Conservation (phyloP, 768 basidiomycete species). For the Suillus subalutaceus region DNA sequence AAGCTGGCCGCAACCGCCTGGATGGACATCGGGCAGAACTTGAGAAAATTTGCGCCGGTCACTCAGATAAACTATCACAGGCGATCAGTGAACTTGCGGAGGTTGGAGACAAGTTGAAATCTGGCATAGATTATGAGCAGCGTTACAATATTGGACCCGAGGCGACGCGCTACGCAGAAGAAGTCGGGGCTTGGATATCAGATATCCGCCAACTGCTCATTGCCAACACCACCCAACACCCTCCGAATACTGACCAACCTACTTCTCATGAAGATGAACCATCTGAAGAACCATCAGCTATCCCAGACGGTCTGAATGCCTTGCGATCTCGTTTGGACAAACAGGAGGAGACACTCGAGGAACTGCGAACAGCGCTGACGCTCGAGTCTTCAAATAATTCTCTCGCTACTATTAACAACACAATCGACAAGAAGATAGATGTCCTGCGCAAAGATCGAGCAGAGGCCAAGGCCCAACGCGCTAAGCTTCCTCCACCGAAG, state of each 20-base stretch:
- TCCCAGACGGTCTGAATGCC: conserved; percentile 10
- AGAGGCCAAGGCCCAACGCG: conserved; percentile 21
- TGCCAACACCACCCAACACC: conserved; percentile 15
- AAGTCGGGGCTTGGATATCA: conserved; percentile 30
- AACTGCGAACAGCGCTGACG: conserved; percentile 33
- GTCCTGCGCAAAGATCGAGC: conserved; percentile 25
- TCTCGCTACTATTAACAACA: conserved; percentile 21
- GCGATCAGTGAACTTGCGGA: conserved; percentile 27
- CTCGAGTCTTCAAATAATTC: conserved; percentile 24
- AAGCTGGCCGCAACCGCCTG: conserved; percentile 32
- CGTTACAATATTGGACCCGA: conserved; percentile 30
- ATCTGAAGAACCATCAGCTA: not conserved
- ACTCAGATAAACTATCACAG: conserved; percentile 27
- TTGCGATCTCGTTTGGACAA: conserved; percentile 23
- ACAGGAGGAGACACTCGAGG: conserved; percentile 34
- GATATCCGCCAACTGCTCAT: conserved; percentile 30
- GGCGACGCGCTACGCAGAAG: conserved; percentile 21
- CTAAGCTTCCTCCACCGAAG: conserved; percentile 19
- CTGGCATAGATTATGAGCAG: conserved; percentile 29
- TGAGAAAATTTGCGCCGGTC: conserved; percentile 26
- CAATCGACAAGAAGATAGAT: conserved; percentile 21
- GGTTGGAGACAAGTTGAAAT: conserved; percentile 24
- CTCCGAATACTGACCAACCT: conserved; percentile 6
- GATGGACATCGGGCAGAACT: conserved; percentile 30
- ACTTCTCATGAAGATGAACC: not conserved